These are phyloP conservation scores for Nidularia sp. DNA, from an alignment of 768 basidiomycete genomes.

Conservation along the genomic window DNA sequence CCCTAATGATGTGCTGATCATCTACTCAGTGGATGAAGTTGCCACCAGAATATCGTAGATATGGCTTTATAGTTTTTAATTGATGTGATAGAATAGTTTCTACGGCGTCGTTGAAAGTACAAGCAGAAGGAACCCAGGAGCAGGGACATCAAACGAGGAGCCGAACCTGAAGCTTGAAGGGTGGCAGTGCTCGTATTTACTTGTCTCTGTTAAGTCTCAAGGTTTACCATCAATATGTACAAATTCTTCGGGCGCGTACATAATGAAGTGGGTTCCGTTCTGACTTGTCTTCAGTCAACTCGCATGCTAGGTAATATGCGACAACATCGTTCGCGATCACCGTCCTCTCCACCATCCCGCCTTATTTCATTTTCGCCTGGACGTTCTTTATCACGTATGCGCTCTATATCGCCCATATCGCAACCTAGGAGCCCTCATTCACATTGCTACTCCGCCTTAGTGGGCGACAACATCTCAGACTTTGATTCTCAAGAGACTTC, in stretches of 20 bases:
- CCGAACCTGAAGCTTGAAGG: too few species aligned
- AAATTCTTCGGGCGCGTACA: neutral
- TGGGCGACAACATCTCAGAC: slow-evolving; percentile 3
- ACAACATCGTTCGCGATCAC: neutral
- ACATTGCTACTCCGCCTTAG: neutral
- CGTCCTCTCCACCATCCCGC: neutral
- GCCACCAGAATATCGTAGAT: too few species aligned
- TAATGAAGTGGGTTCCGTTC: neutral
- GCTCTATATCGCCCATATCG: slow-evolving; percentile 10
- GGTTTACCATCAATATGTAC: neutral
- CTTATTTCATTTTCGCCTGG: neutral
- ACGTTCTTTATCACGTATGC: neutral
- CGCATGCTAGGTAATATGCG: neutral
- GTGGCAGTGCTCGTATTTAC: too few species aligned
- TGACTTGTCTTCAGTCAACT: neutral
- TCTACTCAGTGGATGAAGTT: too few species aligned
- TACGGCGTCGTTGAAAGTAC: too few species aligned
- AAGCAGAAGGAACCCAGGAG: too few species aligned
- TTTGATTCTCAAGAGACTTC: neutral
- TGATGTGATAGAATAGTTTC: too few species aligned
- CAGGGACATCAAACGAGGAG: too few species aligned
- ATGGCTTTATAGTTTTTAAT: too few species aligned
- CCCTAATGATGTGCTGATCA: too few species aligned
- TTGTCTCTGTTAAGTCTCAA: too few species aligned
- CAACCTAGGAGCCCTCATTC: slow-evolving; percentile 8